Percentiles rank a stretch among this genome's conserved stretches.
Evolutionary conservation across 2,329 filamentous ascomycete genomes (phyloP).

Genomic region (Xylariaceae sp.): DNA sequence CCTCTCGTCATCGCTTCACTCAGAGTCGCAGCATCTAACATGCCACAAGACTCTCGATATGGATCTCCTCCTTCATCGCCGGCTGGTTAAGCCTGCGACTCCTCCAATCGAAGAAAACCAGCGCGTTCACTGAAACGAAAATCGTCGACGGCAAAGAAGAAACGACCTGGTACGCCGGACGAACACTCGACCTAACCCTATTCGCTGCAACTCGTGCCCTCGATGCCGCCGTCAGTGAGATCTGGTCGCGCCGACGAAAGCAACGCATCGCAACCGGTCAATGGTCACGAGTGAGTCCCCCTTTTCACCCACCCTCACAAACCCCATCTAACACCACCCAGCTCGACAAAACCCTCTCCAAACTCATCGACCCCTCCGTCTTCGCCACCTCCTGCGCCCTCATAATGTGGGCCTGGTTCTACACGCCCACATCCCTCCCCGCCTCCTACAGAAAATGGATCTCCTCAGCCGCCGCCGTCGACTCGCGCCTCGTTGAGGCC

Average conservation of each 20-base stretch:
- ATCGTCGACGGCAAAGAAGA: conserved; percentile 27
- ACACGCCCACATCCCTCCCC: conserved; percentile 64
- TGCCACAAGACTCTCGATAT: conserved; percentile 47
- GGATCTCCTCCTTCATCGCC: conserved; percentile 53
- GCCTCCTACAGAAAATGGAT: conserved; percentile 78
- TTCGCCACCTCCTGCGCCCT: conserved; percentile 68
- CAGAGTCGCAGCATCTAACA: conserved; percentile 19
- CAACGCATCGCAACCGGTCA: conserved; percentile 39
- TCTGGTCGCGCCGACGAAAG: conserved; percentile 52
- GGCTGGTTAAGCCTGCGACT: conserved; percentile 53
- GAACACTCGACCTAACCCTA: conserved; percentile 77
- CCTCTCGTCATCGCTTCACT: not conserved
- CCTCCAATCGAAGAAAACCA: conserved; percentile 51
- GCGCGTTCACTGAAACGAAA: conserved; percentile 39
- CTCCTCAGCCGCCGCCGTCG: conserved; percentile 67
- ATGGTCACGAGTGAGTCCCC: conserved; percentile 43
- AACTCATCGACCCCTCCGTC: conserved; percentile 58
- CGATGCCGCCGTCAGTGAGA: conserved; percentile 62
- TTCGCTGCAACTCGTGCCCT: conserved; percentile 68
- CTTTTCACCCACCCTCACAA: no score
- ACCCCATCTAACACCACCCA: conserved; percentile 10
- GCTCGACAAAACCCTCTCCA: conserved; percentile 39
- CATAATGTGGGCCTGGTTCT: conserved; percentile 90
- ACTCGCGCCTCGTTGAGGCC: conserved; percentile 66
- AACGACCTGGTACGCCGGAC: conserved; percentile 49